Percentiles rank a stretch among this genome's conserved stretches.
phyloP scores from a whole-genome alignment of 2,329 filamentous ascomycete species.

The Periconia digitata region DNA sequence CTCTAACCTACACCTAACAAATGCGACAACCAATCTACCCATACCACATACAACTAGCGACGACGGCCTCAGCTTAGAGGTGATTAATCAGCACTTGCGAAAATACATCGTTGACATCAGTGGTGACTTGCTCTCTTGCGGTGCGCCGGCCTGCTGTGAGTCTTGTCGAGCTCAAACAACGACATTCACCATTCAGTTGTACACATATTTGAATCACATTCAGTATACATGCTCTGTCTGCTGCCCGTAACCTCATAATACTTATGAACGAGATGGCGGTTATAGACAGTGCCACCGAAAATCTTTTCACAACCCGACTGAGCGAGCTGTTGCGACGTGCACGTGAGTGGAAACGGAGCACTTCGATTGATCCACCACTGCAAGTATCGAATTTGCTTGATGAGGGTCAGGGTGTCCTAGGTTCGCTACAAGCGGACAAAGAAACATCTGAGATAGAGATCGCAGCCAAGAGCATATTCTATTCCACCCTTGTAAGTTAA shows the following conservation, averaged over 20 bases:
- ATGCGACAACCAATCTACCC: not conserved
- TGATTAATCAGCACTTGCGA: not conserved
- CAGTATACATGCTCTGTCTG: too few relatives aligned
- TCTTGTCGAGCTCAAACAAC: not conserved
- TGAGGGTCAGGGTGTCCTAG: slow-evolving; percentile 31
- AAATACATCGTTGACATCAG: not conserved
- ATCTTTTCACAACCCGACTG: slow-evolving; percentile 36
- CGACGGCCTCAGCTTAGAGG: not conserved
- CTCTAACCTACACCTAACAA: not conserved
- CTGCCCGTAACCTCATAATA: too few relatives aligned
- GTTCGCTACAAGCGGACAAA: slow-evolving; percentile 39
- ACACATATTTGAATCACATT: too few relatives aligned
- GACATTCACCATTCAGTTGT: not conserved
- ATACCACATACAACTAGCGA: not conserved
- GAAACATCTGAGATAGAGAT: slow-evolving; percentile 70
- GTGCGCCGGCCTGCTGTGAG: not conserved
- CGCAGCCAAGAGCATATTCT: slow-evolving; percentile 79
- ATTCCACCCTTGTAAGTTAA: slow-evolving; percentile 70
- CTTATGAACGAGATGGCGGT: not conserved
- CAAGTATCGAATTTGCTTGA: slow-evolving; percentile 43
- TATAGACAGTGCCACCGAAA: slow-evolving; percentile 16
- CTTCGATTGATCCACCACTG: slow-evolving; percentile 48
- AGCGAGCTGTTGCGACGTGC: slow-evolving; percentile 46
- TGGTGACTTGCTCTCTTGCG: not conserved
- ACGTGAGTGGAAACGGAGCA: slow-evolving; percentile 41